phyloP scores from a whole-genome alignment of 164 flowering plant genomes.

The Vitis rotundifolia region DNA sequence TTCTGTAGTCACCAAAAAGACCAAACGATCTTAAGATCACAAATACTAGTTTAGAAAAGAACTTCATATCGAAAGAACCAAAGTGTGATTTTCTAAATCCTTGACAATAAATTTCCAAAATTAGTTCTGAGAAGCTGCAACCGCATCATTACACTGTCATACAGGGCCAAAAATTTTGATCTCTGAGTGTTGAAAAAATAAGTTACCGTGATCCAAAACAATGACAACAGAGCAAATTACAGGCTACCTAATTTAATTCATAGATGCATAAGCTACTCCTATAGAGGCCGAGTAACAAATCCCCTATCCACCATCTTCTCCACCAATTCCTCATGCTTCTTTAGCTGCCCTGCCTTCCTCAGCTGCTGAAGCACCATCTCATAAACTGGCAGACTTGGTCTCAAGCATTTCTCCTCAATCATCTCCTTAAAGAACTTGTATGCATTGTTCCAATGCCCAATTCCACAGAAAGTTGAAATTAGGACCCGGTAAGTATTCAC shows the following conservation, averaged over 20 bases:
- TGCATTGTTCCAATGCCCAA: constrained; percentile 89
- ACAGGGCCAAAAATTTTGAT: no score
- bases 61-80: no score
- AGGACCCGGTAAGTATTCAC: constrained; percentile 72
- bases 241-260: background rate
- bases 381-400: constrained; percentile 55
- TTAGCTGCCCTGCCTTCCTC: constrained; percentile 79
- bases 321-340: constrained; percentile 91
- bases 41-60: no score
- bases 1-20: no score
- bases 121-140: no score
- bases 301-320: constrained; percentile 89
- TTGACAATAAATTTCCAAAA: no score
- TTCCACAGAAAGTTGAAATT: constrained; percentile 68
- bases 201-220: no score
- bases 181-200: no score
- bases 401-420: constrained; percentile 86
- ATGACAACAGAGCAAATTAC: background rate
- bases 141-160: no score
- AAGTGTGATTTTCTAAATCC: no score
- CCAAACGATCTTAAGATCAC: no score
- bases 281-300: constrained; percentile 68
- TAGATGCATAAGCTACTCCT: constrained; percentile 14
- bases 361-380: constrained; percentile 70
- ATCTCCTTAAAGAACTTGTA: constrained; percentile 74